Conservation (phyloP, 495 filamentous ascomycete genomes). For the Chaetomidium leptoderma region DNA sequence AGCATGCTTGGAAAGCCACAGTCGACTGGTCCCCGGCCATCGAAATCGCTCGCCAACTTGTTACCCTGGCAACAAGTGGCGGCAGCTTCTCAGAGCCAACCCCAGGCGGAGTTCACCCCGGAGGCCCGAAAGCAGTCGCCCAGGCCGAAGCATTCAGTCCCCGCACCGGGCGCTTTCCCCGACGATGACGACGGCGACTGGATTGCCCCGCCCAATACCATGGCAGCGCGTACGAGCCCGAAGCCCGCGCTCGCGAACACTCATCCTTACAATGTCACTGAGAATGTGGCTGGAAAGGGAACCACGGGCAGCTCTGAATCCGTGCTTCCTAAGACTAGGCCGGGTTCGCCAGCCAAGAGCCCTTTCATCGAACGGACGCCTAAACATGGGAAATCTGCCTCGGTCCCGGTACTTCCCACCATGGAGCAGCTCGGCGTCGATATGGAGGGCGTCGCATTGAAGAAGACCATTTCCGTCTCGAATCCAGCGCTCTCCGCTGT, state of each 20-base stretch:
- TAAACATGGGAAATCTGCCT: slow-evolving; percentile 51
- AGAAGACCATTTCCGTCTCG: slow-evolving; percentile 62
- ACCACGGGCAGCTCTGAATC: slow-evolving; percentile 41
- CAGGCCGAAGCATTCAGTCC: slow-evolving; percentile 28
- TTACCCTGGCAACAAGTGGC: slow-evolving; percentile 33
- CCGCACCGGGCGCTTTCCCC: slow-evolving; percentile 51
- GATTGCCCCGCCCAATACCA: slow-evolving; percentile 60
- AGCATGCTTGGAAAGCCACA: slow-evolving; percentile 85
- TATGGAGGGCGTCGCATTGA: slow-evolving; percentile 40
- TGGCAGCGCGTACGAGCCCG: slow-evolving; percentile 30
- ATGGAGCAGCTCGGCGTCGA: slow-evolving; percentile 37
- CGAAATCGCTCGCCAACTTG: slow-evolving; percentile 63
- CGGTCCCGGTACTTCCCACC: slow-evolving; percentile 52
- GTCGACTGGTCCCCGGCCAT: slow-evolving; percentile 53
- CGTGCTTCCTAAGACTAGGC: slow-evolving; percentile 37
- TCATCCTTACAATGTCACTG: slow-evolving; percentile 56
- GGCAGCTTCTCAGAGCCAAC: slow-evolving; percentile 1
- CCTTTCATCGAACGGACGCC: slow-evolving; percentile 32
- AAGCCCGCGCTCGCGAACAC: slow-evolving; percentile 52
- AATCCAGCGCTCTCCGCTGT: slow-evolving; percentile 49
- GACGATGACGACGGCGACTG: slow-evolving; percentile 75
- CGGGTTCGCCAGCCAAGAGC: slow-evolving; percentile 39
- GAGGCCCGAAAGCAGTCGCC: slow-evolving; percentile 34
- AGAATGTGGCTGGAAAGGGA: slow-evolving; percentile 47
- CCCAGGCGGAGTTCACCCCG: slow-evolving; percentile 51